Evolutionary conservation across 2,329 filamentous ascomycete species (phyloP), one percentile per base, ranked within the genome.

Genomic region (Fusarium mexicanum): DNA sequence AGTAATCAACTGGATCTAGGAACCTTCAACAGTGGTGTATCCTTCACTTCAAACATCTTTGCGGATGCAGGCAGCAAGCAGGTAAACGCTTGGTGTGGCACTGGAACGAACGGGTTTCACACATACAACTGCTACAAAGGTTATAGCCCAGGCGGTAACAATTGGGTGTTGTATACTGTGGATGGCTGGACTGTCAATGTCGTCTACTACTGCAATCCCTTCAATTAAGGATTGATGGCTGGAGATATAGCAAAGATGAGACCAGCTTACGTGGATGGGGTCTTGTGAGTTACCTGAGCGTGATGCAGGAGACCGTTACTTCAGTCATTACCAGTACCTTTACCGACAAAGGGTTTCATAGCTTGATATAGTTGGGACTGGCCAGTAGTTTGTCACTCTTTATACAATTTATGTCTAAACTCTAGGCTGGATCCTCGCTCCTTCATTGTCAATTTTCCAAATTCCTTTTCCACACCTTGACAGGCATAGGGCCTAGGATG

Each of bases 81-180:
- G 6, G 12, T 6, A 2, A 65, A 66, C 14, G 20, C 43, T 35
- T 66, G 64, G 64, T 11, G 13, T n/a, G 64, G 64, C 1, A 65
- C 64, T 8, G 64, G 64, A 22, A 65, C 18, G 2, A 66, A 66
- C 3, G 64, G 61, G 18, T 65, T 57, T 29, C 63, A 65, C 8
- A 54, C 37, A 0, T 66, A 40, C 8, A 66, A 64, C 22, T 66
- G 64, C 22, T 65, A 54, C 9, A 66, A 66, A 9, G 40, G 40
- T 6, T 14, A 5, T 4, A 26, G 7, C 24, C 35, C 17, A 1
- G 20, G 12, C 4, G 47, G 33, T 2, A 66, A 41, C 4, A 13
- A 20, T 9, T 41, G 29, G n/a, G 37, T 66, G 1, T 2, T 58
- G 12, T 66, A 58, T n/a, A 64, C 24, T 26, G 64, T 67, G 8